phyloP scores from a whole-genome alignment of 352 stramenopile species.

The Pythium biforme region DNA sequence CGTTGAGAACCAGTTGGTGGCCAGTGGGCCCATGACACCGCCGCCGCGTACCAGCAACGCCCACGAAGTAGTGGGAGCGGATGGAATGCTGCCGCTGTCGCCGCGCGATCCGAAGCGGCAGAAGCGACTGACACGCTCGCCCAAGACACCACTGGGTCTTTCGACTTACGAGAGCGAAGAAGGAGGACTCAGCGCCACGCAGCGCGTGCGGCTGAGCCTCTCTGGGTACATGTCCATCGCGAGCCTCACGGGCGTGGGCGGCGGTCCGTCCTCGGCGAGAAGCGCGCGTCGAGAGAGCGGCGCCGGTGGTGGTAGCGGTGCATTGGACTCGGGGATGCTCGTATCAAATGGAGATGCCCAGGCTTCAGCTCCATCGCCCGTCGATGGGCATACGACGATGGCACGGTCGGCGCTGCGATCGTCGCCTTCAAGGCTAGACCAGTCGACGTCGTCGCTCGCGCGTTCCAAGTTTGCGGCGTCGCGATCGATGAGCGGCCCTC shows the following conservation, averaged over 20 bases:
- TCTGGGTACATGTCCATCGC: constrained; percentile 37
- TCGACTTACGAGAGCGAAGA: constrained; percentile 32
- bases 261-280: neutral
- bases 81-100: constrained; percentile 9
- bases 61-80: too few relatives aligned
- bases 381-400: neutral
- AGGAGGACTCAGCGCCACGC: constrained; percentile 47
- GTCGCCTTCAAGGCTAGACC: constrained; percentile 24
- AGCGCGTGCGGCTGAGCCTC: constrained; percentile 57
- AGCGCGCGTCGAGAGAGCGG: constrained; percentile 10
- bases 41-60: too few relatives aligned
- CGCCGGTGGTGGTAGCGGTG: neutral
- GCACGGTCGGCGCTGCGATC: neutral
- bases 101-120: constrained; percentile 23
- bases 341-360: neutral
- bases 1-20: neutral
- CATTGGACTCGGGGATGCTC: neutral
- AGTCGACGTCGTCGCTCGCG: constrained; percentile 29
- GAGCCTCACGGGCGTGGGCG: constrained; percentile 29
- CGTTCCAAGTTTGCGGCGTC: constrained; percentile 31
- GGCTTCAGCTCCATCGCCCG: neutral
- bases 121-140: constrained; percentile 25
- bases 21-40: neutral
- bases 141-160: constrained; percentile 54
- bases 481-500: constrained; percentile 16